Base-by-base conservation (phyloP, 2,329 filamentous ascomycete genomes). In the Fusarium verticillioides region DNA sequence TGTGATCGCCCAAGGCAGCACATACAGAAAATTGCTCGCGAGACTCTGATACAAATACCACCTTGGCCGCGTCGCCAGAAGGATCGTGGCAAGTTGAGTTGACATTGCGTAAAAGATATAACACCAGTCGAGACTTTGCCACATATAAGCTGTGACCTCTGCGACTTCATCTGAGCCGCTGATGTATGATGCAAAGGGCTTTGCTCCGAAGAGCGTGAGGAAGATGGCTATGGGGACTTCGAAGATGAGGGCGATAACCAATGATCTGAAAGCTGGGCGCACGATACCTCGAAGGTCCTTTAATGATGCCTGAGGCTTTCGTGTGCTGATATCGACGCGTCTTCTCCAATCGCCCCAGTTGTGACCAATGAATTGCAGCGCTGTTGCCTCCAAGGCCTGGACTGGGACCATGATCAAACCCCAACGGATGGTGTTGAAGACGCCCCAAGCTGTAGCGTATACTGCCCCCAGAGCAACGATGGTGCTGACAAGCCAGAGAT, bases 361-460 rank as follows among this genome's bases (percentile, higher is more conserved):
- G 72, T 94, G 92, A 0, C 91, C 91, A 21, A 93, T 84, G 75
- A 93, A 94, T 0, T 90, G 85, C 1, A 92, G 81, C 0, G 90
- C 85, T 0, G 91, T 91, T 5, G 89, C 88, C 79, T 94, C 91
- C 1, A 94, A 83, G 0, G 91, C 86, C 68, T 90, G 87, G 0
- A 94, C 90, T 0, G 92, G 92, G 0, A 94, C 91, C 92, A 94
- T 94, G 36, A 94, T 83, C 2, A 94, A 83, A 0, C 92, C 92
- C 92, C 92, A 94, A 19, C 91, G 86, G 46, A 94, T 94, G 0
- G 91, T 94, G 62, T 88, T 92, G 82, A 94, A 94, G 15, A 94
- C 84, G 4, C 91, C 90, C 92, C 91, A 94, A 1, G 92, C 91
- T 0, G 91, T 94, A 0, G 91, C 89, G 78, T 94, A 94, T 11